phyloP scores from a whole-genome alignment of 495 filamentous ascomycete species.

The Penicillium mononematosum region DNA sequence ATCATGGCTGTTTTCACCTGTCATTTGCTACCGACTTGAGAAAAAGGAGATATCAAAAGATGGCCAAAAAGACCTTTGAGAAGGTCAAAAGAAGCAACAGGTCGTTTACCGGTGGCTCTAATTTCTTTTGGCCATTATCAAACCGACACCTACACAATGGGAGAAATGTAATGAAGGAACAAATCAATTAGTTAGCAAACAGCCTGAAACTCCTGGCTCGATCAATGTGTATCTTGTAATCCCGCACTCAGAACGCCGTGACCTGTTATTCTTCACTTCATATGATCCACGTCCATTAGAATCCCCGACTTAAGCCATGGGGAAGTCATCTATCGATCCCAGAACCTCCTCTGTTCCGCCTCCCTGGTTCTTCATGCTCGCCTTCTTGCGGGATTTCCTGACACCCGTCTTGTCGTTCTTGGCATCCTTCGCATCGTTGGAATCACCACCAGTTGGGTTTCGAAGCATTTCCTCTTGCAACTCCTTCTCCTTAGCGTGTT shows the following conservation, averaged over 20 bases:
- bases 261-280: slow-evolving; percentile 6
- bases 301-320: slow-evolving; percentile 23
- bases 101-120: neutral
- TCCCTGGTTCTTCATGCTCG: slow-evolving; percentile 29
- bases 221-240: slow-evolving; percentile 12
- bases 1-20: neutral
- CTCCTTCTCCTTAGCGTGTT: slow-evolving; percentile 60
- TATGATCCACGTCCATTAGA: slow-evolving; percentile 3
- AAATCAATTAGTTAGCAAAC: slow-evolving; percentile 4
- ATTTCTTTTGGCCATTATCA: neutral
- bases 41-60: neutral
- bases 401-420: slow-evolving; percentile 38
- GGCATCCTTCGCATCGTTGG: slow-evolving; percentile 30
- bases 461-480: slow-evolving; percentile 53
- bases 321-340: slow-evolving; percentile 42
- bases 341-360: slow-evolving; percentile 46
- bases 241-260: slow-evolving; percentile 16
- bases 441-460: slow-evolving; percentile 34
- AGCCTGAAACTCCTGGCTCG: slow-evolving; percentile 12
- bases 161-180: neutral
- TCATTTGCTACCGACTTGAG: neutral
- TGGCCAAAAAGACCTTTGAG: neutral
- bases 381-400: slow-evolving; percentile 42
- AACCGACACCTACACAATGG: neutral
- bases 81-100: neutral